phyloP scores from a whole-genome alignment of 1,284 basidiomycete species.

The Sporisorium graminicola region DNA sequence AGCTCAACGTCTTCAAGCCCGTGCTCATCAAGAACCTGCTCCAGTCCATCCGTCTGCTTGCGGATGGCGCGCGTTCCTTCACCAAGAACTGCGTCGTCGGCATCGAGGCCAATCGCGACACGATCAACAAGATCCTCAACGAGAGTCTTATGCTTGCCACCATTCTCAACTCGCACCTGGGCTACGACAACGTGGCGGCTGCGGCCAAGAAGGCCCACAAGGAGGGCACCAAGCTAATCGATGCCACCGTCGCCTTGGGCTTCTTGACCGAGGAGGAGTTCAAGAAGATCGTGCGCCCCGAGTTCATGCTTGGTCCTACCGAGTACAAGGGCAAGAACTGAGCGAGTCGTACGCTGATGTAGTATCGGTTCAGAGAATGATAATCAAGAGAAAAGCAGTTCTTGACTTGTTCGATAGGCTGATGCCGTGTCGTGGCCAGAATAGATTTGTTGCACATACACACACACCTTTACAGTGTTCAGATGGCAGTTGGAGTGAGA shows the following conservation, averaged over 20 bases:
- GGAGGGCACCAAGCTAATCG: constrained; percentile 94
- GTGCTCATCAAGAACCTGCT: constrained; percentile 98
- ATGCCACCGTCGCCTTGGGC: constrained; percentile 88
- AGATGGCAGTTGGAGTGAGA: no score
- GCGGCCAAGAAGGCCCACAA: constrained; percentile 99
- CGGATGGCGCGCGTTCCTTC: constrained; percentile 85
- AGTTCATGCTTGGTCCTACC: constrained; percentile 73
- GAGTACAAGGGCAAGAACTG: constrained; percentile 57
- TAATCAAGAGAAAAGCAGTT: not conserved
- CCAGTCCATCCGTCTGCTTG: constrained; percentile 91
- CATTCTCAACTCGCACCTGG: constrained; percentile 90
- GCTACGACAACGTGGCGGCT: constrained; percentile 97
- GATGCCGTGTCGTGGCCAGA: not conserved
- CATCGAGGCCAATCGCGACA: constrained; percentile 93
- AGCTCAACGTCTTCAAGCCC: constrained; percentile 99
- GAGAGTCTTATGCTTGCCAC: constrained; percentile 92
- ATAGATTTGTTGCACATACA: no score
- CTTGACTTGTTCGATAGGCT: not conserved
- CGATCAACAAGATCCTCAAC: constrained; percentile 88
- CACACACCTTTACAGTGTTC: no score
- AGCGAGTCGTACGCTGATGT: constrained; percentile 7
- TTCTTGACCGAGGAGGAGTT: constrained; percentile 92
- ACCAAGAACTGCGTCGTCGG: constrained; percentile 97
- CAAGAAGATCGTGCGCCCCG: constrained; percentile 93
- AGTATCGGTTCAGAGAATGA: no score